Evolutionary conservation across 345 rosid genomes (phyloP).

Genomic region (Hirschfeldia incana): DNA sequence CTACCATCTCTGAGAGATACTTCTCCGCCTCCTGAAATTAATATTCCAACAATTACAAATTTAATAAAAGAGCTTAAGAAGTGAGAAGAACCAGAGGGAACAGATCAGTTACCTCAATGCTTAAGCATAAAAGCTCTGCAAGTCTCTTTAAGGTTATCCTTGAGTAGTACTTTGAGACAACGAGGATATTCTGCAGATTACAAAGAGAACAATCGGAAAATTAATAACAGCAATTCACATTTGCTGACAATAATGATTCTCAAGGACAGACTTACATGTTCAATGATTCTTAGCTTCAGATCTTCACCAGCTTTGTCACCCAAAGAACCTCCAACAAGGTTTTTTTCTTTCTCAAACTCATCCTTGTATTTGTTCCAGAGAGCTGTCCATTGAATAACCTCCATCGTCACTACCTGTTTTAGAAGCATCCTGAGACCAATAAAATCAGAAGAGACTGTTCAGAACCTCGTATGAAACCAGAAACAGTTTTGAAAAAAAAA

Average conservation of each 20-base stretch:
- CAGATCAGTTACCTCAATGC: slow-evolving; percentile 55
- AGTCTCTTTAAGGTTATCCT: slow-evolving; percentile 86
- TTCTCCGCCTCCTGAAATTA: slow-evolving; percentile 88
- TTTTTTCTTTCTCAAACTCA: slow-evolving; percentile 85
- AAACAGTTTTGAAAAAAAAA: not conserved
- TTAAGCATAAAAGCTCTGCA: slow-evolving; percentile 84
- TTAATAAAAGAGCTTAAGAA: not conserved
- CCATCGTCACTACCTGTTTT: slow-evolving; percentile 94
- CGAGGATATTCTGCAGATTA: slow-evolving; percentile 80
- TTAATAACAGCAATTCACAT: not conserved
- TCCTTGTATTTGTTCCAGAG: slow-evolving; percentile 82
- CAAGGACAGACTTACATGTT: slow-evolving; percentile 57
- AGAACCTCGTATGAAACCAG: not conserved
- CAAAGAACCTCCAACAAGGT: slow-evolving; percentile 83
- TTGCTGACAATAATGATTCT: not conserved
- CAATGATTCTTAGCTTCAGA: slow-evolving; percentile 84
- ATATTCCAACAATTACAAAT: not conserved
- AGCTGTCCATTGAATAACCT: slow-evolving; percentile 94
- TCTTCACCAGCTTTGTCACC: slow-evolving; percentile 95
- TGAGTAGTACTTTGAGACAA: slow-evolving; percentile 91
- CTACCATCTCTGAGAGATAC: slow-evolving; percentile 98
- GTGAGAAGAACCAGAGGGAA: not conserved
- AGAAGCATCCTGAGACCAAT: slow-evolving; percentile 57
- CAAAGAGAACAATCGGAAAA: not conserved
- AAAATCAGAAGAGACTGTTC: not conserved